A percentile compares a stretch with the other conserved stretches of the same genome.
These are phyloP conservation scores for Hyparrhenia diplandra DNA, from an alignment of 176 grass and related monocot genomes.

Conservation along the genomic window DNA sequence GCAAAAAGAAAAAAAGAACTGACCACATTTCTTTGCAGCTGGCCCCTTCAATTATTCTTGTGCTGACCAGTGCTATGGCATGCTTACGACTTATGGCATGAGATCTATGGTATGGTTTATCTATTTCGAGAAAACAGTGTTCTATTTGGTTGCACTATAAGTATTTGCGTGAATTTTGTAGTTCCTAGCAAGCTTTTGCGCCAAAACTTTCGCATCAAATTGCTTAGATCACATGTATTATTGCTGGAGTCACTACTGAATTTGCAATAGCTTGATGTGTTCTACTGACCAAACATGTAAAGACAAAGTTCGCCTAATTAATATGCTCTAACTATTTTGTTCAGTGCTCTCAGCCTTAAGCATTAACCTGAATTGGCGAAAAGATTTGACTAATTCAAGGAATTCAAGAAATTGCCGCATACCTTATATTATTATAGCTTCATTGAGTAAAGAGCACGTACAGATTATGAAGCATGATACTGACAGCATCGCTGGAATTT, in stretches of 20 bases:
- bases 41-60: conserved; percentile 57
- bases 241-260: neutral
- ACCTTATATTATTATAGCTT: neutral
- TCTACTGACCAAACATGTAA: neutral
- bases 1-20: neutral
- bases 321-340: neutral
- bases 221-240: neutral
- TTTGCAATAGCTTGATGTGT: neutral
- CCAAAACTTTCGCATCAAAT: neutral
- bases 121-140: neutral
- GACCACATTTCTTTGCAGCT: conserved; percentile 23
- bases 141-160: neutral
- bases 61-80: conserved; percentile 70
- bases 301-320: neutral
- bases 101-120: conserved; percentile 57
- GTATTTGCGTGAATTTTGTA: neutral
- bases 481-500: neutral
- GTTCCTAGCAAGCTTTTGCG: neutral
- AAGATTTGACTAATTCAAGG: neutral
- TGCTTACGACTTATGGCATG: conserved; percentile 48
- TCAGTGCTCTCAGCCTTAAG: neutral
- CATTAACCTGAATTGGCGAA: neutral
- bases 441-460: neutral
- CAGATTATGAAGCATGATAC: neutral
- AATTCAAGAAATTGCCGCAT: neutral